Evolutionary conservation across 306 rosid genomes (phyloP), one percentile per base, ranked within the genome.

Genomic region (Potentilla sterilis): DNA sequence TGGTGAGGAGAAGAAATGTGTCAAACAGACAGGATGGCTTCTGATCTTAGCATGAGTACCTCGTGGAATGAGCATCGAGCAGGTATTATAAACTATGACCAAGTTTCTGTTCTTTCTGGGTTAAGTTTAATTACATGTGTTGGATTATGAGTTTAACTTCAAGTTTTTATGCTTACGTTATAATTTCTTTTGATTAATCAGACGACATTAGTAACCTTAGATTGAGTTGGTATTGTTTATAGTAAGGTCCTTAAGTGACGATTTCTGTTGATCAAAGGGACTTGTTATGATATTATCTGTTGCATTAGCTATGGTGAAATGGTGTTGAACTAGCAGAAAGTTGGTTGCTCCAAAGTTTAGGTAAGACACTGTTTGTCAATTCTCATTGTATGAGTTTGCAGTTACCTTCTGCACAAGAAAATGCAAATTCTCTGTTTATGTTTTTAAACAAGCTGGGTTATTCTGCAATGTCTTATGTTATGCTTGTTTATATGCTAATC

Each of bases 11-110:
- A 11, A 38, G 24, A 9, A 72, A 90, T 85, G 85, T 92, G 87
- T 75, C 67, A 89, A 80, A 81, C 83, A 35, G 91, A 82, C 84
- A 92, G 98, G 86, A 92, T 87, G 96, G 82, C 82, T 87, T 88
- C 92, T 87, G 97, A 92, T 92, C 95, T 86, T 80, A 90, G 87
- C 86, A 92, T 89, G 91, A 83, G 92, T 69, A 95, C 59, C 81
- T 91, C 2, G 90, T 81, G 42, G 98, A 95, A 85, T 86, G 97
- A 86, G 89, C 86, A 83, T 81, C 70, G 97, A 95, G 80, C 97
- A 95, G 98, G 98, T 95, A 54, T 2, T 12, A 83, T 81, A 8
- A 24, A 35, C 22, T 46, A 47, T 77, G 51, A 46, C 42, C n/a
- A 68, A 12, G 49, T 11, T 46, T 12, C 49, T 0, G 5, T 46